Base-by-base conservation (phyloP, 805 yeast genomes). In the Yarrowia hollandica region DNA sequence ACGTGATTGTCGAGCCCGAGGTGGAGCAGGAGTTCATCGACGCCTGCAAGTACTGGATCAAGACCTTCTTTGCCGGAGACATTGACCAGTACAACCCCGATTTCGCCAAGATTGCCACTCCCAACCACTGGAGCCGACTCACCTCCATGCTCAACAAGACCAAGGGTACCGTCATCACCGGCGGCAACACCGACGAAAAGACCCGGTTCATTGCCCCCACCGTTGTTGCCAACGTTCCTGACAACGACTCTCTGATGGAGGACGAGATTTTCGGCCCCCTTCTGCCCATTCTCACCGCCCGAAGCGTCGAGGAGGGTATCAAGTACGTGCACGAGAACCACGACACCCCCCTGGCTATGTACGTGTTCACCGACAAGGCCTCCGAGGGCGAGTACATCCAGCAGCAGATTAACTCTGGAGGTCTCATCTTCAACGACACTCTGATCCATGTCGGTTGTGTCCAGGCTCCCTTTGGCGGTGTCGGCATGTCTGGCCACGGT, bases 391-490 rank as follows among this genome's bases (percentile, higher is more conserved):
- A 78, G 4, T 72, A 72, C 59, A 80, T 88, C 61, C 72, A 78
- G 61, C 69, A 73, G 2, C 66, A 74, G 12, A 73, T 89, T 22
- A 79, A 94, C 67, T 84, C 92, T 0, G 97, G 97, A 25, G 85
- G 81, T 2, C 74, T 82, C 9, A 71, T 82, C 46, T 75, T 88
- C 62, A 89, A 89, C 68, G 96, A 90, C 64, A 77, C 83, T 0
- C 56, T 89, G 52, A 62, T 87, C 66, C 95, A 89, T 63, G 88
- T 81, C 44, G 90, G 82, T 1, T 76, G 86, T 59, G 61, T 77
- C 11, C 77, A 77, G 57, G 82, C 88, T 4, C 97, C 97, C 23
- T 91, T 91, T 71, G 97, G 97, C 28, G 97, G 97, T 21, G 74
- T 90, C 60, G 96, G 97, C 12, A 69, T 68, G 15, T 87, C 96